A percentile compares a stretch with the other conserved stretches of the same genome.
These are phyloP conservation scores for Phytopythium cucurbitacearum DNA, from an alignment of 352 stramenopile genomes.

Conservation along the genomic window DNA sequence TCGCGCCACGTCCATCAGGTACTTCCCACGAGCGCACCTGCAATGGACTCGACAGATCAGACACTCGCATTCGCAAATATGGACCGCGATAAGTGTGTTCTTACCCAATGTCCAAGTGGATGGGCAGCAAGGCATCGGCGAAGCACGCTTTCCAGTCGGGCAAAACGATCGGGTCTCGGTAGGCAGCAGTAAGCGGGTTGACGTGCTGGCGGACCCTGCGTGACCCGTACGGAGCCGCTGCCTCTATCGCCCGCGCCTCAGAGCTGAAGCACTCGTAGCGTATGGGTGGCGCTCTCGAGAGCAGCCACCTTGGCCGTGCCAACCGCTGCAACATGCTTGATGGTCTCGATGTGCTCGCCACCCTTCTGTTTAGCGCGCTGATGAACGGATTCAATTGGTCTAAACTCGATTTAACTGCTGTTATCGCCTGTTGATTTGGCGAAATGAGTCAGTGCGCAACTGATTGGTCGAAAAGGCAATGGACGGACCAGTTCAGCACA, in stretches of 20 bases:
- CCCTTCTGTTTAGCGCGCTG: not conserved
- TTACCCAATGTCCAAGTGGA: slow-evolving; percentile 83
- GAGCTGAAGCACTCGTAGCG: not conserved
- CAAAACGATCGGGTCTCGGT: slow-evolving; percentile 52
- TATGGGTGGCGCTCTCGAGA: not conserved
- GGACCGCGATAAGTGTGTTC: not conserved
- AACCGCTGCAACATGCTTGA: slow-evolving; percentile 1
- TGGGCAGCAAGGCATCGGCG: slow-evolving; percentile 36
- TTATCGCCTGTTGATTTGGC: slow-evolving; percentile 8
- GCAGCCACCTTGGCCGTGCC: not conserved
- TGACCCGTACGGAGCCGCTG: slow-evolving; percentile 11
- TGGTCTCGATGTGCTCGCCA: slow-evolving; percentile 2
- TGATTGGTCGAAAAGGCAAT: slow-evolving; percentile 21
- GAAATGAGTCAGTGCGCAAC: not conserved
- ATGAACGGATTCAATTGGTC: not conserved
- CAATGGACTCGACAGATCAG: not conserved
- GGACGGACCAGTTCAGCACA: not conserved
- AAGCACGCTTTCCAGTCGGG: slow-evolving; percentile 60
- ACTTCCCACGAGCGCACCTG: slow-evolving; percentile 59
- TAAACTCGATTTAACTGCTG: not conserved
- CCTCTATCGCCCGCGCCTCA: not conserved
- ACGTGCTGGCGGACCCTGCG: slow-evolving; percentile 82
- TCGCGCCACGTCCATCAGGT: slow-evolving; percentile 63
- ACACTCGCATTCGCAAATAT: not conserved
- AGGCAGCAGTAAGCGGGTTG: slow-evolving; percentile 69